Conservation (phyloP, 108 stramenopile genomes). For the Nitzschia sp. region DNA sequence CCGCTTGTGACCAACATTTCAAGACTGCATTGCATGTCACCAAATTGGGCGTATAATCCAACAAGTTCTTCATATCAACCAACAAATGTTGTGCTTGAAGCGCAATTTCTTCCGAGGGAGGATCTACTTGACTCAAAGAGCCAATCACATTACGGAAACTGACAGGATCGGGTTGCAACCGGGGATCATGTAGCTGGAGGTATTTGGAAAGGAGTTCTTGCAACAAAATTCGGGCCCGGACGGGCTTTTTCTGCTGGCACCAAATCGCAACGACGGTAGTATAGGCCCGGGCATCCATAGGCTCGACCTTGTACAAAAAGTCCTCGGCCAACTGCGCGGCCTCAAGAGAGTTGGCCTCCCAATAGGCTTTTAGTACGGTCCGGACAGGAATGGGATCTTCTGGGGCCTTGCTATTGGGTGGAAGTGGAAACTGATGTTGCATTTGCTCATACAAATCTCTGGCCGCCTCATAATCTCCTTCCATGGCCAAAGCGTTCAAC, state of each 20-base stretch:
- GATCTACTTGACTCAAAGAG: constrained; percentile 13
- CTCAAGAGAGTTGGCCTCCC: constrained; percentile 13
- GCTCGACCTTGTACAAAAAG: not conserved
- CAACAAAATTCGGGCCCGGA: constrained; percentile 11
- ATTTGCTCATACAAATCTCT: constrained; percentile 14
- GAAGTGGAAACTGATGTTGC: not conserved
- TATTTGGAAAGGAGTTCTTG: constrained; percentile 17
- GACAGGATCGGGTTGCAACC: constrained; percentile 25
- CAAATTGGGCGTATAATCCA: constrained; percentile 24
- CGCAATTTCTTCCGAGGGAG: not conserved
- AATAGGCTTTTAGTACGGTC: constrained; percentile 30
- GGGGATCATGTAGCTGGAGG: not conserved
- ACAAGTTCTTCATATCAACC: constrained; percentile 9
- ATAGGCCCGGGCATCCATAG: constrained; percentile 20
- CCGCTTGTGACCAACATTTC: constrained; percentile 33
- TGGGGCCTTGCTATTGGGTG: not conserved
- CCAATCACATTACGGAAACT: constrained; percentile 30
- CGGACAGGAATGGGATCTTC: constrained; percentile 15
- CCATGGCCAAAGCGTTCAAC: constrained; percentile 26
- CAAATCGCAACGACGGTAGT: constrained; percentile 27
- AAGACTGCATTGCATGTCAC: constrained; percentile 31
- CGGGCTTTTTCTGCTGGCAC: constrained; percentile 25
- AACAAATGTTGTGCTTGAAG: constrained; percentile 11
- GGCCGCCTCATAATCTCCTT: constrained; percentile 23
- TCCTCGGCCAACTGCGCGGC: constrained; percentile 15